Base-by-base conservation (phyloP, 2,329 filamentous ascomycete species). In the Cercospora nicotianae region DNA sequence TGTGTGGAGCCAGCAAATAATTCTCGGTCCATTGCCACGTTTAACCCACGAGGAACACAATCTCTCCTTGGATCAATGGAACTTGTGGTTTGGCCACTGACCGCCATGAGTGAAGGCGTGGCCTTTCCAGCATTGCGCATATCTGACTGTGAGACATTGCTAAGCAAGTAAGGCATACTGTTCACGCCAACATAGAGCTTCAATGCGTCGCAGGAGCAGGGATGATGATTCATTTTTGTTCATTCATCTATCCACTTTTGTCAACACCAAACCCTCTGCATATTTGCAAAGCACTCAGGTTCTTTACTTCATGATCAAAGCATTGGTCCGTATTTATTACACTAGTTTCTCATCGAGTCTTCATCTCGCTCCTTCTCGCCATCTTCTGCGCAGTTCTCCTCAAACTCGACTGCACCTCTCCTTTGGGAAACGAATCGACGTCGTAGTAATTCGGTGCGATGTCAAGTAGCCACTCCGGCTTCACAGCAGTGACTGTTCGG, bases 381-480 rank as follows among this genome's bases (percentile, higher is more conserved):
- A 72, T 71, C 59, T 70, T 71, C 48, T 74, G 65, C 60, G 64
- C 65, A 23, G 67, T 73, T 68, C 77, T 79, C 80, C 86, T 81
- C 72, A 83, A 80, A 60, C 89, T 80, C 75, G 87, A 89, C 82
- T 91, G 94, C 73, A 97, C 89, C 68, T 97, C 94, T 63, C 93
- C 92, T 79, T 96, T 93, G 55, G 80, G 88, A 80, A 98, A 97
- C 0, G 86, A 86, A 1, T 89, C 85, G 10, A 97, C 80, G 76
- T 99, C 93, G 80, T 97, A 99, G 81, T 99, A 99, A 18, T 86
- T 88, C 2, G 94, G 94, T 4, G 95, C 93, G 72, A 98, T 96
- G 80, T 99, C 95, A 80, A 98, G 79, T 69, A 99, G 83, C 95
- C 95, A 99, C 80, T 99, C 95, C 0, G 94, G 92, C 78, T 92